These are phyloP conservation scores for Caryopteris hybrid DNA, from an alignment of 305 asterid genomes.

Conservation along the genomic window DNA sequence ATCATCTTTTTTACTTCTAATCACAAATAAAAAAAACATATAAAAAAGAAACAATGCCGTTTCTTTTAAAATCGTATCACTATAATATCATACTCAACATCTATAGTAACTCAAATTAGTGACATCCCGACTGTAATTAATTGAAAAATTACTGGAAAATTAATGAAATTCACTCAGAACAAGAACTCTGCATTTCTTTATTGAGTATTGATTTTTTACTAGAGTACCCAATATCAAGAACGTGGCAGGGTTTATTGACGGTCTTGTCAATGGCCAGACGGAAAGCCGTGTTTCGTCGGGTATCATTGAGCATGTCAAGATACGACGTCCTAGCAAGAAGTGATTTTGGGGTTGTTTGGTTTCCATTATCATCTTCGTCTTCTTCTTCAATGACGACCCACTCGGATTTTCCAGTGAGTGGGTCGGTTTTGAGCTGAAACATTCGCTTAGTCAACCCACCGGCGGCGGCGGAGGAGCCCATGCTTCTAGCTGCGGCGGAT, in stretches of 20 bases:
- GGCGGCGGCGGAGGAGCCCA: slow-evolving; percentile 35
- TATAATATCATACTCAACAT: neutral
- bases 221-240: slow-evolving; percentile 89
- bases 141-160: neutral
- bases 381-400: slow-evolving; percentile 83
- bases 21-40: neutral
- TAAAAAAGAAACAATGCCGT: neutral
- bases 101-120: neutral
- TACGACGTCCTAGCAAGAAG: slow-evolving; percentile 79
- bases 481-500: slow-evolving; percentile 32
- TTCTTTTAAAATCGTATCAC: neutral
- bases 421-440: slow-evolving; percentile 79
- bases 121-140: neutral
- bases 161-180: neutral
- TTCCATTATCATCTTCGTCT: slow-evolving; percentile 29
- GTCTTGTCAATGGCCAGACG: slow-evolving; percentile 78
- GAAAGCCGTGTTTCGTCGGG: slow-evolving; percentile 64
- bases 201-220: neutral
- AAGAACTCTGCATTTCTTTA: neutral
- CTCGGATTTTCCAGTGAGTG: slow-evolving; percentile 80
- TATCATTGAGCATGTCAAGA: slow-evolving; percentile 94
- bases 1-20: neutral
- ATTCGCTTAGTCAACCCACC: slow-evolving; percentile 36
- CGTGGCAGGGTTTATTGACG: slow-evolving; percentile 74
- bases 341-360: slow-evolving; percentile 32